Percentiles rank a stretch among this genome's conserved stretches.
phyloP scores from a whole-genome alignment of 1,284 basidiomycete genomes.

The Pseudozyma sp. region DNA sequence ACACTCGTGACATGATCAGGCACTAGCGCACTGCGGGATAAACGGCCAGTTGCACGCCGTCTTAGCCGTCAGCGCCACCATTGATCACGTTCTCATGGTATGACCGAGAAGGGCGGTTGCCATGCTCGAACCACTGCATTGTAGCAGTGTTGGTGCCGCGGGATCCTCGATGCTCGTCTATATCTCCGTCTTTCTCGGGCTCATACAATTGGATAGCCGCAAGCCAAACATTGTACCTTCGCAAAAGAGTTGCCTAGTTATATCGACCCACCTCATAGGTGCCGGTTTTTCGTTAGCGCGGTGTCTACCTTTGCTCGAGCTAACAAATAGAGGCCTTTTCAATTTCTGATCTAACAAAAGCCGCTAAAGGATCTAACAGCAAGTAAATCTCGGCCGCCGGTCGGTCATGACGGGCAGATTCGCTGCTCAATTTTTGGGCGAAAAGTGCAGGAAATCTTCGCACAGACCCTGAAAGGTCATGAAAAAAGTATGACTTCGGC shows the following conservation, averaged over 20 bases:
- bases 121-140: too few relatives aligned
- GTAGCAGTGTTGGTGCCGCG: too few relatives aligned
- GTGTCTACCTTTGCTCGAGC: too few relatives aligned
- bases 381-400: background rate
- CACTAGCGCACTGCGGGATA: conserved; percentile 1
- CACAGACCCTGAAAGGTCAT: conserved; percentile 27
- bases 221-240: too few relatives aligned
- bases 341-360: conserved; percentile 6
- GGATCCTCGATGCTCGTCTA: too few relatives aligned
- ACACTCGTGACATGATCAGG: conserved; percentile 1
- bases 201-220: too few relatives aligned
- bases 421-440: background rate
- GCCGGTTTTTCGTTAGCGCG: too few relatives aligned
- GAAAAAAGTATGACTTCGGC: conserved; percentile 7
- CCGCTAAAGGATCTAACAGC: background rate
- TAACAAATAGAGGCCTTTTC: too few relatives aligned
- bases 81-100: background rate
- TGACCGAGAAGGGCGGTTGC: conserved; percentile 1
- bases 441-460: conserved; percentile 9
- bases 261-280: too few relatives aligned
- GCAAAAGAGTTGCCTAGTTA: too few relatives aligned
- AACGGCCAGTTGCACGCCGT: conserved; percentile 5
- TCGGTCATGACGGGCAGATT: conserved; percentile 26
- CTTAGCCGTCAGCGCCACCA: conserved; percentile 12
- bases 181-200: too few relatives aligned